Percentiles rank a stretch among this genome's conserved stretches.
phyloP scores from a whole-genome alignment of 805 yeast genomes.

The Yarrowia phangngaensis region DNA sequence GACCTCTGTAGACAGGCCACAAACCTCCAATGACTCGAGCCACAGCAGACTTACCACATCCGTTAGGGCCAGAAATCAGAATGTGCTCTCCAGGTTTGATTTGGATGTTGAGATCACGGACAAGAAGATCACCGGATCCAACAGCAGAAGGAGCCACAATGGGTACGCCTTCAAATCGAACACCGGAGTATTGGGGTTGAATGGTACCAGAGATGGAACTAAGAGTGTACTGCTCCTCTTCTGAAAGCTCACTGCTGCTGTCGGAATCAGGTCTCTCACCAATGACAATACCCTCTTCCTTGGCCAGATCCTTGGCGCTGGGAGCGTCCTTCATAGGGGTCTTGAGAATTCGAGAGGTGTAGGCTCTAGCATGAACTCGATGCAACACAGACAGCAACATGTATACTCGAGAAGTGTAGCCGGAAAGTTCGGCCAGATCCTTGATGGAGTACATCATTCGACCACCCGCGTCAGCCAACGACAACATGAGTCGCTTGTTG shows the following conservation, averaged over 20 bases:
- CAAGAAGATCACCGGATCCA: conserved; percentile 52
- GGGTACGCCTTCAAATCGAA: conserved; percentile 77
- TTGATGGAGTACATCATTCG: conserved; percentile 91
- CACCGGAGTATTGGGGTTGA: conserved; percentile 71
- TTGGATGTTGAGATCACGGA: conserved; percentile 60
- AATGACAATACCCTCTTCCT: conserved; percentile 27
- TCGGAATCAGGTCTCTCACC: conserved; percentile 17
- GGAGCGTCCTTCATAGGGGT: conserved; percentile 17
- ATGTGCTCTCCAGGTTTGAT: conserved; percentile 62
- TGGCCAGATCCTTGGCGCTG: conserved; percentile 15
- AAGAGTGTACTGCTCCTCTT: conserved; percentile 34
- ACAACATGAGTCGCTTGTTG: conserved; percentile 83
- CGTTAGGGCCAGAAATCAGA: conserved; percentile 80
- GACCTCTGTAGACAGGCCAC: conserved; percentile 86
- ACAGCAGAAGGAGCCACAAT: conserved; percentile 62
- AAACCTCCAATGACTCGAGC: conserved; percentile 79
- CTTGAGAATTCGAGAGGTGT: conserved; percentile 29
- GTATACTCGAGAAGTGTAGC: conserved; percentile 84
- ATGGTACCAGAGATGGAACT: conserved; percentile 72
- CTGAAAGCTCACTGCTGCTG: conserved; percentile 11
- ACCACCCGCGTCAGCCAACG: conserved; percentile 92
- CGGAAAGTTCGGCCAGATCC: conserved; percentile 85
- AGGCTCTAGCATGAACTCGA: conserved; percentile 62
- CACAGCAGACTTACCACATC: conserved; percentile 85
- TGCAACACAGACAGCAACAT: conserved; percentile 71